Conservation (phyloP, 2,329 filamentous ascomycete species). For the Diaporthe helianthi region DNA sequence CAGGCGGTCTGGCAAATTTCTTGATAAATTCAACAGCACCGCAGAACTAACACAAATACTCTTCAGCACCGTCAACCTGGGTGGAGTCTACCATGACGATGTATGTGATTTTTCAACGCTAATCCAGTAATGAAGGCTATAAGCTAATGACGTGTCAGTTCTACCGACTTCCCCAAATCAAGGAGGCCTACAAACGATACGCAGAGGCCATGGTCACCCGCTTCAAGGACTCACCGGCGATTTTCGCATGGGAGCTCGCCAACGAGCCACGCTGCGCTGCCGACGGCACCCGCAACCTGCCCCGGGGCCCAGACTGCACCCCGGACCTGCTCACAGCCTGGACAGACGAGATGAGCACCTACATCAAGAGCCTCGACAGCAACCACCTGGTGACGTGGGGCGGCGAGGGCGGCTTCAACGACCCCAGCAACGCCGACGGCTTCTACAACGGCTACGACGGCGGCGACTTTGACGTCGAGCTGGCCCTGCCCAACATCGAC, state of each 20-base stretch:
- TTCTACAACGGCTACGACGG: slow-evolving; percentile 57
- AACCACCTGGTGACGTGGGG: slow-evolving; percentile 63
- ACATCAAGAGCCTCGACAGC: slow-evolving; percentile 58
- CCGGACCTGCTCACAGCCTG: slow-evolving; percentile 53
- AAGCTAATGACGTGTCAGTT: slow-evolving; percentile 44
- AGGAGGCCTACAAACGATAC: slow-evolving; percentile 62
- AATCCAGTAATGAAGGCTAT: background rate
- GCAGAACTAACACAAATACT: background rate
- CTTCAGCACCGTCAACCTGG: slow-evolving; percentile 1
- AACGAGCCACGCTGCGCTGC: slow-evolving; percentile 65
- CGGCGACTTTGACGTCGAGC: slow-evolving; percentile 60
- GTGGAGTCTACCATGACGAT: slow-evolving; percentile 56
- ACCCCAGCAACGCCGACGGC: slow-evolving; percentile 48
- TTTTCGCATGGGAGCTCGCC: slow-evolving; percentile 73
- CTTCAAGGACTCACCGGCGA: slow-evolving; percentile 63
- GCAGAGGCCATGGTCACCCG: slow-evolving; percentile 64
- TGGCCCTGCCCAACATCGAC: slow-evolving; percentile 56
- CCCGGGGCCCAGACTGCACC: slow-evolving; percentile 48
- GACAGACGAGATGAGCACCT: slow-evolving; percentile 61
- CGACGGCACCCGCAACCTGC: slow-evolving; percentile 54
- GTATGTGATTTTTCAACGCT: slow-evolving; percentile 39
- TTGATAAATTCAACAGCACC: background rate
- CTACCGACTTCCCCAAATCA: slow-evolving; percentile 57
- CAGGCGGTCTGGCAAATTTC: background rate
- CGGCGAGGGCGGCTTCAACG: slow-evolving; percentile 65